Base-by-base conservation (phyloP, 345 rosid species). In the Linum usitatissimum region DNA sequence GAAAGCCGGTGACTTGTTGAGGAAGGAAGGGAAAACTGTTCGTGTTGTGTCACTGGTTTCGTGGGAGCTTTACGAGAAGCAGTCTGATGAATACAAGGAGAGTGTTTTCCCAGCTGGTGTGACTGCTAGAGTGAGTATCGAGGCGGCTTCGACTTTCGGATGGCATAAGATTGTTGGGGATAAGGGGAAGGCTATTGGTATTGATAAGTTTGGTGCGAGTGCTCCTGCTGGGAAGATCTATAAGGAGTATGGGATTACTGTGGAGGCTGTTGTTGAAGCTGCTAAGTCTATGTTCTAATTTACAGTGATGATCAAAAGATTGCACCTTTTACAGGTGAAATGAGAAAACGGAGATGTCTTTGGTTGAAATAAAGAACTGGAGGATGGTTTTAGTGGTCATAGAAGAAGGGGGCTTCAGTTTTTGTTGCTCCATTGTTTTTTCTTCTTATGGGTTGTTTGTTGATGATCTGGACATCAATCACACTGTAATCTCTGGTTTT, bases 21-120 rank as follows among this genome's bases (percentile, higher is more conserved):
- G 81, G 70, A 85, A 85, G 81, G 97, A 75, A 72, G 99, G 99
- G n/a, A 94, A 90, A 82, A 77, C 84, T 0, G 96, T 90, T 9
- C 79, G 99, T 67, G 96, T 94, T 23, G 99, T 90, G 28, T 94
- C 99, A 4, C 59, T 94, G n/a, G 89, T 92, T 59, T 82, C 91
- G 53, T 92, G 98, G 98, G 96, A 92, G 68, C 90, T 92, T 3
- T 92, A 82, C 42, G 82, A 87, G 0, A 89, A 81, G 34, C 96
- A 92, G 67, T 76, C 93, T 28, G 87, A 76, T 73, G 80, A 76
- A 12, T 89, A 92, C 79, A 92, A 92, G 70, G 96, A 92, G 77
- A 86, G 94, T 60, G 96, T 92, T 21, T 74, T 92, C 70, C 97
- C 97, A 15, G 70, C 81, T 40, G 70, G 79, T 36, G 96, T 89